Evolutionary conservation across 2,329 filamentous ascomycete species (phyloP).

Genomic region (Verticillium nubilum): DNA sequence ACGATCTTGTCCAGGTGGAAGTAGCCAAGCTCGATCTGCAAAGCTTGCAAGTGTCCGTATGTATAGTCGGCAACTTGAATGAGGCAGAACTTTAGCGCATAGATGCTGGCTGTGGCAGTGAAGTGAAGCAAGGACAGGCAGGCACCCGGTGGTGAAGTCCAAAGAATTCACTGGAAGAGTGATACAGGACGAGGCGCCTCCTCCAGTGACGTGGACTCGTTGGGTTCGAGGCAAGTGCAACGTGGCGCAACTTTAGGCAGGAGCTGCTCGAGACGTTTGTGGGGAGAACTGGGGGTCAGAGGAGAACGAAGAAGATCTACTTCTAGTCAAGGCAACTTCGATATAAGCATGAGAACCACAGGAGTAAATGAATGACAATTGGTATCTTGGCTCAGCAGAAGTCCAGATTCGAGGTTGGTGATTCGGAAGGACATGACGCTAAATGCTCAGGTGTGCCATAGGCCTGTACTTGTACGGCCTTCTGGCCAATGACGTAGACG

Average conservation of each 20-base stretch:
- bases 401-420: neutral
- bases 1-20: no score
- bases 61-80: no score
- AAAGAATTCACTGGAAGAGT: neutral
- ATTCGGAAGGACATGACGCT: neutral
- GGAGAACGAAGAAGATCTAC: no score
- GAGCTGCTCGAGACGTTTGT: neutral
- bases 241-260: neutral
- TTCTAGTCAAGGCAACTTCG: no score
- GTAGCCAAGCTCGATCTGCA: no score
- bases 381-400: neutral
- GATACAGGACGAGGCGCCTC: neutral
- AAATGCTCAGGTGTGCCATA: neutral
- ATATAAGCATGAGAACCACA: neutral
- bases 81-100: no score
- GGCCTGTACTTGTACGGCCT: constrained; percentile 2
- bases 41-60: no score
- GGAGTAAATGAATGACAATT: neutral
- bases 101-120: no score
- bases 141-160: no score
- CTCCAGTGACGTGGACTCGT: neutral
- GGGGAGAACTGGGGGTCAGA: no score
- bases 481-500: neutral
- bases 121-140: no score
- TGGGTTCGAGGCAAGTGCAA: neutral